Evolutionary conservation across 202 grass and related monocot species (phyloP).

Genomic region (Schoenoplectus tabernaemontani): DNA sequence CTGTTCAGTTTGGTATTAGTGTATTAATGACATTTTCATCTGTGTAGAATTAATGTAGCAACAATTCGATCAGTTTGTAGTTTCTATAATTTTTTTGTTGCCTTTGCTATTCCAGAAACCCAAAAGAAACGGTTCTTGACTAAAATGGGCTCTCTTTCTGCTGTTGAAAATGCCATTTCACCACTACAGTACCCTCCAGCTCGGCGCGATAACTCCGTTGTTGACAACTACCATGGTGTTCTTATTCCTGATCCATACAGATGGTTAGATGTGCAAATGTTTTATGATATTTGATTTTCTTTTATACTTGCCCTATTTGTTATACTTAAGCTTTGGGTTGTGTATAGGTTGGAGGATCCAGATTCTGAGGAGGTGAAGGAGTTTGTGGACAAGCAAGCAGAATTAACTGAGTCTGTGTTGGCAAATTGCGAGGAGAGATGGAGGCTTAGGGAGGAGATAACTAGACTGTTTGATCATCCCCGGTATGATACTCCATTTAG

Average conservation of each 20-base stretch:
- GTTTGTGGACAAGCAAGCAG: slow-evolving; percentile 63
- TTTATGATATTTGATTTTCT: background rate
- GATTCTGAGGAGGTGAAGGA: slow-evolving; percentile 77
- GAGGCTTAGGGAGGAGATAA: slow-evolving; percentile 51
- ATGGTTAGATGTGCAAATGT: slow-evolving; percentile 33
- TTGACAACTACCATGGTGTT: slow-evolving; percentile 61
- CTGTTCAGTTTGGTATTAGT: background rate
- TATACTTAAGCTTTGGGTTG: background rate
- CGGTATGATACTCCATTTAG: slow-evolving; percentile 66
- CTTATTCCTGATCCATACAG: slow-evolving; percentile 65
- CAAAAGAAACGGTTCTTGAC: background rate
- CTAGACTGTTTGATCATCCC: slow-evolving; percentile 58
- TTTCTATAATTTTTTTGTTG: background rate
- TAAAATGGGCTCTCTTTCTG: slow-evolving; percentile 47
- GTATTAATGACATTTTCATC: background rate
- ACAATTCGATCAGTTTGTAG: background rate
- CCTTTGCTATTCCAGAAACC: background rate
- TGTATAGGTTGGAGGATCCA: slow-evolving; percentile 78
- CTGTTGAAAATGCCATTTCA: slow-evolving; percentile 25
- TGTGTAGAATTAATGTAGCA: too few relatives aligned
- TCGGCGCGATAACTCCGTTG: slow-evolving; percentile 54
- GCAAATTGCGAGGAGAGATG: slow-evolving; percentile 45
- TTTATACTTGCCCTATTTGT: background rate
- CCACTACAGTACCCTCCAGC: slow-evolving; percentile 47
- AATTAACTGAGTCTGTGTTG: slow-evolving; percentile 63